Base-by-base conservation (phyloP, 306 rosid genomes). In the Pyrus communis region DNA sequence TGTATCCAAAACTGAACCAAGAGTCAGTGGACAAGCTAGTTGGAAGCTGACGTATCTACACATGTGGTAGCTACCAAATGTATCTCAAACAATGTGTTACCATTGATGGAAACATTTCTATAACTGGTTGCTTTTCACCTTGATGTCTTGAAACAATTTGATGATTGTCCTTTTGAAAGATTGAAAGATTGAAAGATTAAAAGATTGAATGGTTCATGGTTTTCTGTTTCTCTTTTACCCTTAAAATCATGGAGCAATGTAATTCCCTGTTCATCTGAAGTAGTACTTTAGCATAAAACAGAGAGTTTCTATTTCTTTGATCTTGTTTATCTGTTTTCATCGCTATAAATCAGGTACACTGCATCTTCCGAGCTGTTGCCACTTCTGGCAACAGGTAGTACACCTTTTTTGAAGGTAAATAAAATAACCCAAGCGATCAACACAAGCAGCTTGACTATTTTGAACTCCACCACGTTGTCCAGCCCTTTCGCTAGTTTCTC, bases 301-400 rank as follows among this genome's bases (percentile, higher is more conserved):
- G 14, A 28, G 54, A 22, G 31, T 3, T 64, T 74, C 42, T 33
- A 11, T 67, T 30, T 51, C 60, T 18, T 64, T 78, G 55, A 27
- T 25, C 70, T 81, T 70, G 62, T 61, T 59, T 69, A 40, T 67
- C 22, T 54, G 62, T 19, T 77, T 64, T 82, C 70, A 33, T 67
- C 22, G 13, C 65, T 54, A 30, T 67, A 68, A 52, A 60, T 79
- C 87, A 95, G 99, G 91, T 95, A 90, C 85, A 95, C 99, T 19
- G 96, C 97, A 69, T 90, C 86, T 79, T 95, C 97, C 0, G 99
- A 95, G 85, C 84, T 95, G 75, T 79, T 92, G 86, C 99, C 99
- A 40, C 96, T 95, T 78, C 82, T 95, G 65, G 97, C 97, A 67
- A 85, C 79, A 21, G 97, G 97, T 67, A n/a, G 91, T 49, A 83